These are phyloP conservation scores for Diaporthe vexans DNA, from an alignment of 2,329 filamentous ascomycete genomes.

Conservation along the genomic window DNA sequence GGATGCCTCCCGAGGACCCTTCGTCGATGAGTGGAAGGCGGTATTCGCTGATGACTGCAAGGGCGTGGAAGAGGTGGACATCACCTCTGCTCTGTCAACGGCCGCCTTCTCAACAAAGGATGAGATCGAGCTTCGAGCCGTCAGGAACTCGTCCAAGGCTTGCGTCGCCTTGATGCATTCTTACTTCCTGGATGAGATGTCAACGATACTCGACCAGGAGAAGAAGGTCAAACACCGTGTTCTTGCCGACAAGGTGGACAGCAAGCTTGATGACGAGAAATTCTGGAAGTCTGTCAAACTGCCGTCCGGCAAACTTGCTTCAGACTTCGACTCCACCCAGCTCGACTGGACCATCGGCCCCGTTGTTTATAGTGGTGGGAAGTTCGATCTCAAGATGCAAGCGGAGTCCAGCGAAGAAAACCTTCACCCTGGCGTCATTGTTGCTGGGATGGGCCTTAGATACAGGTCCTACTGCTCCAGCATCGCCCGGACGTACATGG, in stretches of 20 bases:
- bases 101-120: conserved; percentile 94
- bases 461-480: conserved; percentile 97
- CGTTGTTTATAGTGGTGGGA: conserved; percentile 93
- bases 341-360: conserved; percentile 96
- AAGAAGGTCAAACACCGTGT: conserved; percentile 95
- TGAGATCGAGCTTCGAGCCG: conserved; percentile 91
- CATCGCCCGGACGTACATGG: conserved; percentile 93
- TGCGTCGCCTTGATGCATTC: conserved; percentile 95
- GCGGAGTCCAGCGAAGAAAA: conserved; percentile 84
- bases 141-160: conserved; percentile 93
- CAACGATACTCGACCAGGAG: conserved; percentile 92
- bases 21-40: conserved; percentile 97
- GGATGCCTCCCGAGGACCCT: conserved; percentile 87
- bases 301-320: conserved; percentile 81
- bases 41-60: conserved; percentile 82
- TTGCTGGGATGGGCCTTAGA: conserved; percentile 90
- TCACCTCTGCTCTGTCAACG: conserved; percentile 83
- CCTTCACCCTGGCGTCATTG: conserved; percentile 92
- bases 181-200: conserved; percentile 99
- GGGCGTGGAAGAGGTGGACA: conserved; percentile 90
- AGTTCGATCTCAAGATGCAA: conserved; percentile 89
- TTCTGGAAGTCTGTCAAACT: conserved; percentile 89
- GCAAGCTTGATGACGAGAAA: conserved; percentile 92
- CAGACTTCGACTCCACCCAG: conserved; percentile 88
- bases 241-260: conserved; percentile 88